Evolutionary conservation across 441 rosid genomes (phyloP).

Genomic region (Erysimum pusillum): DNA sequence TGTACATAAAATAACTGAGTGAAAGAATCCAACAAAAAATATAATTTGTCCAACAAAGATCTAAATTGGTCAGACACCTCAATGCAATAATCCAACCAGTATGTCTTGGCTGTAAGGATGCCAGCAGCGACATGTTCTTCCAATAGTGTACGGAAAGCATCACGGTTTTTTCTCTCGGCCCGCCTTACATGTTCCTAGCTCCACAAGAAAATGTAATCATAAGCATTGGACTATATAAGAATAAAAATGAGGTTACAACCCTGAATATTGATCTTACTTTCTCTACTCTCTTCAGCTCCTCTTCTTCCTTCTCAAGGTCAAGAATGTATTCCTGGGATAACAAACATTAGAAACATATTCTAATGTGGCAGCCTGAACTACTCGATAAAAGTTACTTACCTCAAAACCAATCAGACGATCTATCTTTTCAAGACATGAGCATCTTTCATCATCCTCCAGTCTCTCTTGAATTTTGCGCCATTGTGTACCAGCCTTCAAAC

Average conservation of each 20-base stretch:
- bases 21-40: slow-evolving; percentile 23
- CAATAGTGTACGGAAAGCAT: slow-evolving; percentile 80
- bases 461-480: slow-evolving; percentile 96
- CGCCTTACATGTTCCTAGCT: slow-evolving; percentile 86
- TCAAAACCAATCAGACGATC: slow-evolving; percentile 88
- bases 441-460: slow-evolving; percentile 94
- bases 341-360: slow-evolving; percentile 40
- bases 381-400: slow-evolving; percentile 51
- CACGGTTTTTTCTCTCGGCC: slow-evolving; percentile 93
- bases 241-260: slow-evolving; percentile 29
- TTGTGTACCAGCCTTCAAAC: slow-evolving; percentile 78
- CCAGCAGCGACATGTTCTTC: slow-evolving; percentile 85
- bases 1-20: slow-evolving; percentile 44
- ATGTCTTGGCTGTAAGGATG: slow-evolving; percentile 82
- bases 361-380: slow-evolving; percentile 18
- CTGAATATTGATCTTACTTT: slow-evolving; percentile 62
- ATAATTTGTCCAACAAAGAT: background rate
- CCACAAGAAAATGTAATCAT: slow-evolving; percentile 43
- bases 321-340: slow-evolving; percentile 83
- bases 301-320: slow-evolving; percentile 93
- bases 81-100: slow-evolving; percentile 86
- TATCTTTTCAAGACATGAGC: slow-evolving; percentile 83
- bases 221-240: slow-evolving; percentile 11
- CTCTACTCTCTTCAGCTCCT: slow-evolving; percentile 84
- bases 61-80: slow-evolving; percentile 61